These are phyloP conservation scores for Malassezia globosa DNA, from an alignment of 1,284 basidiomycete genomes.

Conservation along the genomic window DNA sequence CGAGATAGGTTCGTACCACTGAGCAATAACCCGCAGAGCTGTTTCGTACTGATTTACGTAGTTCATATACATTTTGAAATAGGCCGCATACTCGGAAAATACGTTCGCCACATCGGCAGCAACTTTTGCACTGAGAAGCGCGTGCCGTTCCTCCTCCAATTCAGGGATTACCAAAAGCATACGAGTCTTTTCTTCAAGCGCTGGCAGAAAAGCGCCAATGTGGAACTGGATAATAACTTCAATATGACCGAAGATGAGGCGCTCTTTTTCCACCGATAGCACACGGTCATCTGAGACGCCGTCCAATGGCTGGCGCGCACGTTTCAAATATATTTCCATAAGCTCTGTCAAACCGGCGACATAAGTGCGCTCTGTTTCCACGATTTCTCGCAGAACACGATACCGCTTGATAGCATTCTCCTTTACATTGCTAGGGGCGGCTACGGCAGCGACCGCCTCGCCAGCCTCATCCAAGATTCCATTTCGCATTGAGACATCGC, in stretches of 20 bases:
- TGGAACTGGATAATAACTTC: slow-evolving; percentile 87
- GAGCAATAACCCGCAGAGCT: slow-evolving; percentile 17
- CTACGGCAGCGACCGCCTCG: background rate
- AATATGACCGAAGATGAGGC: slow-evolving; percentile 80
- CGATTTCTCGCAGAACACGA: slow-evolving; percentile 46
- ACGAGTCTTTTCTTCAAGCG: slow-evolving; percentile 59
- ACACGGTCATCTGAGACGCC: slow-evolving; percentile 56
- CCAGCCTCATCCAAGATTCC: slow-evolving; percentile 6
- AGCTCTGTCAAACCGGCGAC: slow-evolving; percentile 83
- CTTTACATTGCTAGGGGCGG: slow-evolving; percentile 20
- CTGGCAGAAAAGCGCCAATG: slow-evolving; percentile 77
- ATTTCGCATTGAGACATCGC: background rate
- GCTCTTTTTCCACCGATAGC: slow-evolving; percentile 73
- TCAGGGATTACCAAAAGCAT: slow-evolving; percentile 16
- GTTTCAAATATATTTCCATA: slow-evolving; percentile 86
- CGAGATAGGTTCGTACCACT: slow-evolving; percentile 10
- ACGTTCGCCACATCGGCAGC: slow-evolving; percentile 75
- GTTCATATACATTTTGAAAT: slow-evolving; percentile 44
- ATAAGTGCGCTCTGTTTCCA: slow-evolving; percentile 85
- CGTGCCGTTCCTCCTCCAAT: slow-evolving; percentile 35
- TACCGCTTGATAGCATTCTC: slow-evolving; percentile 43
- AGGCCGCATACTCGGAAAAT: slow-evolving; percentile 52
- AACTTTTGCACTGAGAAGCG: slow-evolving; percentile 61
- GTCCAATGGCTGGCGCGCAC: slow-evolving; percentile 59
- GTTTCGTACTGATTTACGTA: slow-evolving; percentile 44